Evolutionary conservation across 179 eudicot genomes (phyloP), one percentile per base, ranked within the genome.

Genomic region (Silene noctiflora): DNA sequence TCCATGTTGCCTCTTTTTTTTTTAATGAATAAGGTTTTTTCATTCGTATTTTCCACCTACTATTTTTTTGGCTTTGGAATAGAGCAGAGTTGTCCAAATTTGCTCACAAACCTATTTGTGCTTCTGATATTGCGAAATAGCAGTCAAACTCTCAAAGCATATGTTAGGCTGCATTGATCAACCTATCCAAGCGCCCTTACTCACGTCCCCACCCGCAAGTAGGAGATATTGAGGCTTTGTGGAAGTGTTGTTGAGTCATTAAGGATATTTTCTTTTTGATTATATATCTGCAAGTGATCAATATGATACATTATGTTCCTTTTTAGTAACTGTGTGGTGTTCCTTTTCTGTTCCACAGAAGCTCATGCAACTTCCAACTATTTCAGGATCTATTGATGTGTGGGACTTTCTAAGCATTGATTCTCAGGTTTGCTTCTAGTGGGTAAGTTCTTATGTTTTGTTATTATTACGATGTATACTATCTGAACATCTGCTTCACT

Each of bases 391-490:
- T 29, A 93, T 95, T 79, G 99, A 95, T 88, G 97, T 95, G 84
- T 95, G 99, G 99, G 99, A 95, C 86, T 95, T 95, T 82, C 92
- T 95, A 63, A 95, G 97, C 86, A 91, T 95, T 77, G 99, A 95
- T 83, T 95, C 99, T 69, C 99, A 95, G 99, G 99, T 94, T 78
- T 81, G 85, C 59, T 62, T 62, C 66, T 74, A 67, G 6, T 69
- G 60, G 35, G 33, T 39, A 42, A 60, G 65, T 46, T 70, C 39
- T 25, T 79, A 3, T 46, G 51, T 53, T 51, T 4, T 73, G 67
- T 20, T 72, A 13, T 63, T 69, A 17, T 63, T 71, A 48, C 56
- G 25, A 66, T 69, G 39, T 67, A 48, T 74, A 39, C 74, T 24
- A 35, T 33, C 71, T 79, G 73, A 74, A 83, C 69, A 81, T 69